phyloP scores from a whole-genome alignment of 2,329 filamentous ascomycete genomes.

The Fusarium hostae region DNA sequence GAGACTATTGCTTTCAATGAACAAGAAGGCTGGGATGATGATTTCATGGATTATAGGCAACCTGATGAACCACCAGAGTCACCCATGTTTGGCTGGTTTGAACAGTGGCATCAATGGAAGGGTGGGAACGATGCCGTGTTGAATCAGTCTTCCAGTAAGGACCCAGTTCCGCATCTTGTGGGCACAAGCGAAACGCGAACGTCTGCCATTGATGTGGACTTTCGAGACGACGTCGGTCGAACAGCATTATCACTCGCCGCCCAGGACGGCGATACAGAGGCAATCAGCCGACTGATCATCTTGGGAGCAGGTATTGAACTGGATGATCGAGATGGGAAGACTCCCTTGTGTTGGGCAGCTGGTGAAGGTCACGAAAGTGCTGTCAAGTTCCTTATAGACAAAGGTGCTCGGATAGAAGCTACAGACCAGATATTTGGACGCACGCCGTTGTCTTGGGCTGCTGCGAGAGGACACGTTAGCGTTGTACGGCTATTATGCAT shows the following conservation, averaged over 20 bases:
- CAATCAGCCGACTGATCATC: no score
- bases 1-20: background rate
- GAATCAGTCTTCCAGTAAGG: no score
- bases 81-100: background rate
- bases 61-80: background rate
- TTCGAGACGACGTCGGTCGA: background rate
- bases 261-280: no score
- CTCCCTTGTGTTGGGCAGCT: background rate
- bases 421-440: background rate
- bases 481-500: background rate
- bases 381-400: background rate
- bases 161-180: no score
- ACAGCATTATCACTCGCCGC: no score
- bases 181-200: no score
- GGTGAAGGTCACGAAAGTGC: background rate
- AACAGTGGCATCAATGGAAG: background rate
- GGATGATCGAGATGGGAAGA: no score
- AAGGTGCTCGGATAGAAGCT: background rate
- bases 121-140: background rate
- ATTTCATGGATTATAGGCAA: background rate
- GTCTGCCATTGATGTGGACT: background rate
- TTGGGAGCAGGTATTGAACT: no score
- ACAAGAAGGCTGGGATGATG: background rate
- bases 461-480: background rate
- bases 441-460: background rate